A percentile compares a stretch with the other conserved stretches of the same genome.
Evolutionary conservation across 768 basidiomycete genomes (phyloP).

Genomic region (Coprinopsis strossmayeri): DNA sequence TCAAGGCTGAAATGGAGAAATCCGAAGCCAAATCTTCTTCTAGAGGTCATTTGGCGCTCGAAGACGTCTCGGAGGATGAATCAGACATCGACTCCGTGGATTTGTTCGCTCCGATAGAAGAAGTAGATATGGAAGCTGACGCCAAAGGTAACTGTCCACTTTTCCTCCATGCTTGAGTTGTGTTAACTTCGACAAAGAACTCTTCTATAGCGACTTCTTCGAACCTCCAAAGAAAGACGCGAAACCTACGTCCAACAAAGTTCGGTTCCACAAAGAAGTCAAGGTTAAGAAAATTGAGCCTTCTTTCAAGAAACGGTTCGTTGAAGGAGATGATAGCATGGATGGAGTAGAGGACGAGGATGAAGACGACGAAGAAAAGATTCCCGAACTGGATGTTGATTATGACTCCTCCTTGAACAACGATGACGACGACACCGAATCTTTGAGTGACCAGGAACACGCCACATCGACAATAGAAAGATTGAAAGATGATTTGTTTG

Average conservation of each 20-base stretch:
- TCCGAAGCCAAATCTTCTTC: constrained; percentile 62
- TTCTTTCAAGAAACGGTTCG: constrained; percentile 52
- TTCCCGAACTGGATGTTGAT: no score
- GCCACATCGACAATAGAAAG: constrained; percentile 53
- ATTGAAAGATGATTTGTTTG: constrained; percentile 74
- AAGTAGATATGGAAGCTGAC: constrained; percentile 34
- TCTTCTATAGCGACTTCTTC: constrained; percentile 78
- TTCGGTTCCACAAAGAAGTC: constrained; percentile 79
- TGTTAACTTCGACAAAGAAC: constrained; percentile 31
- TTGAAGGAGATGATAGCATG: constrained; percentile 21
- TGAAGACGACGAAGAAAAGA: no score
- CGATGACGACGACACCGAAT: constrained; percentile 24
- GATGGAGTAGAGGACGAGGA: no score
- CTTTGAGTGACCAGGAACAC: constrained; percentile 19
- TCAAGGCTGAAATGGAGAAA: constrained; percentile 81
- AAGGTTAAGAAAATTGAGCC: constrained; percentile 76
- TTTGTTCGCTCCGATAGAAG: constrained; percentile 56
- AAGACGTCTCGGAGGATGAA: constrained; percentile 49
- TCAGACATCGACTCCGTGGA: constrained; percentile 39
- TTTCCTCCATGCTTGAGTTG: neutral
- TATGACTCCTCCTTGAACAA: no score
- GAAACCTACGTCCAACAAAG: constrained; percentile 26
- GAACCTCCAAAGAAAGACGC: constrained; percentile 42
- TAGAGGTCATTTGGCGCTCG: constrained; percentile 49
- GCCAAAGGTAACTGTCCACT: constrained; percentile 28